Evolutionary conservation across 2,329 filamentous ascomycete species (phyloP).

Genomic region (Stachybotrys elegans): DNA sequence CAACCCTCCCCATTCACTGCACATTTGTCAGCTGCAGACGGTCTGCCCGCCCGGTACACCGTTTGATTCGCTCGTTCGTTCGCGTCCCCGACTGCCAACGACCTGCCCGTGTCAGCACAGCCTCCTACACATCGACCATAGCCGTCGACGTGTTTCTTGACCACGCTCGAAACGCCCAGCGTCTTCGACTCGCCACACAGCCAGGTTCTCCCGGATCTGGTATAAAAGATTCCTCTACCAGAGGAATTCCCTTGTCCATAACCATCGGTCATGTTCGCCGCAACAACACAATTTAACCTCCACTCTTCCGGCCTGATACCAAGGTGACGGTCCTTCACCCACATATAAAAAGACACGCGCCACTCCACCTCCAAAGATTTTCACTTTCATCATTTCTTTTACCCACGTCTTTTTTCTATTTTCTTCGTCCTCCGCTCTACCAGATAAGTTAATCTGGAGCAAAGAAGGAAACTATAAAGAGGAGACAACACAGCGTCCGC

Average conservation of each 20-base stretch:
- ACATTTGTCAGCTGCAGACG: constrained; percentile 6
- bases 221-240: constrained; percentile 21
- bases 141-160: too few relatives aligned
- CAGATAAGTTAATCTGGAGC: constrained; percentile 1
- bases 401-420: constrained; percentile 29
- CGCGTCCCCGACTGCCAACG: not conserved
- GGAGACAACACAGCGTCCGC: too few relatives aligned
- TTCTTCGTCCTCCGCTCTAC: constrained; percentile 11
- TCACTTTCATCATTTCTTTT: too few relatives aligned
- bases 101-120: too few relatives aligned
- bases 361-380: too few relatives aligned
- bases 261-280: constrained; percentile 49
- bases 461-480: constrained; percentile 6
- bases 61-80: constrained; percentile 14
- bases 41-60: constrained; percentile 13
- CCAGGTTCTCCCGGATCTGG: constrained; percentile 23
- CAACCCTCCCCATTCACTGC: constrained; percentile 10
- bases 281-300: constrained; percentile 49
- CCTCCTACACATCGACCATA: too few relatives aligned
- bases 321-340: constrained; percentile 52
- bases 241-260: constrained; percentile 24
- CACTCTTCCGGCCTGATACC: constrained; percentile 57
- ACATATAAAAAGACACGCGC: too few relatives aligned
- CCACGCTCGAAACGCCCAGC: constrained; percentile 24
- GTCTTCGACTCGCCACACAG: constrained; percentile 18